Base-by-base conservation (phyloP, 2,329 filamentous ascomycete species). In the Colletotrichum zoysiae region DNA sequence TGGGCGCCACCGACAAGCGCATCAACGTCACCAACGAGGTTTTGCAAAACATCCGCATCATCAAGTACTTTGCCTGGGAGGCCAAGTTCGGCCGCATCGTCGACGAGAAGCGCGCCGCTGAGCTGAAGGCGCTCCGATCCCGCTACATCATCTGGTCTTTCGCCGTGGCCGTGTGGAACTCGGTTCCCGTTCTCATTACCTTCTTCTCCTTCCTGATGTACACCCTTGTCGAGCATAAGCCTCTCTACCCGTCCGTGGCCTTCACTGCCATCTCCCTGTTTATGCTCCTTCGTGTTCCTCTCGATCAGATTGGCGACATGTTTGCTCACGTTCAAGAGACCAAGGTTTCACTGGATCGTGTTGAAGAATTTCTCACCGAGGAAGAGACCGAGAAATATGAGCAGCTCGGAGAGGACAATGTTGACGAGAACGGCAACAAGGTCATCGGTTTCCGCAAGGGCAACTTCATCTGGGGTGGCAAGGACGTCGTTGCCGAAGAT, bases 1-100 rank as follows among this genome's bases (percentile, higher is more conserved):
- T 98, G 84, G 90, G 93, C 64, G 95, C 95, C 26, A 99, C 96
- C 3, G 96, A 99, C 82, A 96, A 96, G 78, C 91, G 96, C 65
- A 98, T 99, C 74, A 94, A 98, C 79, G 92, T 95, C 5, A 99
- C 96, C 6, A 99, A 99, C 80, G 96, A 99, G 82, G 93, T 98
- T 9, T 86, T 99, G 38, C 95, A 97, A 79, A 99, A 98, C 77
- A 98, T 99, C 75, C 91, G 96, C 63, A 98, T 99, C 80, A 98
- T 99, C 88, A 99, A 99, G 80, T 99, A 96, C 82, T 99, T 99
- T 80, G 95, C 96, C 0, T 99, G 96, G 96, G 96, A 99, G 81
- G 91, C 95, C 76, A 92, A 95, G 2, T 99, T 98, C 79, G 90
- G 93, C 69, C 89, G 90, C 30, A 90, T 94, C 66, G 94, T 99